Evolutionary conservation across 352 stramenopile species (phyloP).

Genomic region (Phytophthora chlamydospora): DNA sequence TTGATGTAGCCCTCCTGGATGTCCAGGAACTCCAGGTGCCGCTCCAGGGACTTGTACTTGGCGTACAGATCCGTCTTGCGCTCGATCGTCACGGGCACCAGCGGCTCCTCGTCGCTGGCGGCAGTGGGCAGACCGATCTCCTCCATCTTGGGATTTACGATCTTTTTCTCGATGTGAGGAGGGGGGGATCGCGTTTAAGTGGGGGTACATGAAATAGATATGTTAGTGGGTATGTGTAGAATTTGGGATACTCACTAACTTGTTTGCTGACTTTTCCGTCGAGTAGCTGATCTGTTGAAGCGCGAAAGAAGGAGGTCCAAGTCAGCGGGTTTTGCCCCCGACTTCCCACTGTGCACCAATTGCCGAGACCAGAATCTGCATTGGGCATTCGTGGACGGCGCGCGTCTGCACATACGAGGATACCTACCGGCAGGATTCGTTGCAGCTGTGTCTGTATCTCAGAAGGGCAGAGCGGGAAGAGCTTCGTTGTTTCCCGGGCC

Average conservation of each 20-base stretch:
- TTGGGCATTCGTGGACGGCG: no score
- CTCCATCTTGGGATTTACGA: constrained; percentile 45
- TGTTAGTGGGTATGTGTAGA: no score
- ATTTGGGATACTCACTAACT: no score
- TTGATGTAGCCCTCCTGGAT: constrained; percentile 99
- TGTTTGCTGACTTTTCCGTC: no score
- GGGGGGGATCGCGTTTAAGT: no score
- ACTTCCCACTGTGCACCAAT: background rate
- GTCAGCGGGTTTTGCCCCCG: no score
- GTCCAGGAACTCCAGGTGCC: constrained; percentile 84
- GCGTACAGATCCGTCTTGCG: constrained; percentile 77
- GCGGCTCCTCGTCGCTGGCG: constrained; percentile 52
- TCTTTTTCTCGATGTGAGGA: constrained; percentile 7
- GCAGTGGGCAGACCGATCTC: constrained; percentile 58
- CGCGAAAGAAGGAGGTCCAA: no score
- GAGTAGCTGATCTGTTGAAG: no score
- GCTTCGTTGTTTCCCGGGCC: no score
- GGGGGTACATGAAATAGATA: no score
- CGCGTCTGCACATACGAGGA: background rate
- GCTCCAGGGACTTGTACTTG: constrained; percentile 82
- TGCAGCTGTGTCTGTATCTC: no score
- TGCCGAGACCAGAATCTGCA: background rate
- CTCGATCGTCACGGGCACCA: constrained; percentile 61
- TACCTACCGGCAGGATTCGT: background rate
- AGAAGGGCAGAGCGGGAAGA: no score